Base-by-base conservation (phyloP, 1,139 yeast species). In the Pichia sp. region DNA sequence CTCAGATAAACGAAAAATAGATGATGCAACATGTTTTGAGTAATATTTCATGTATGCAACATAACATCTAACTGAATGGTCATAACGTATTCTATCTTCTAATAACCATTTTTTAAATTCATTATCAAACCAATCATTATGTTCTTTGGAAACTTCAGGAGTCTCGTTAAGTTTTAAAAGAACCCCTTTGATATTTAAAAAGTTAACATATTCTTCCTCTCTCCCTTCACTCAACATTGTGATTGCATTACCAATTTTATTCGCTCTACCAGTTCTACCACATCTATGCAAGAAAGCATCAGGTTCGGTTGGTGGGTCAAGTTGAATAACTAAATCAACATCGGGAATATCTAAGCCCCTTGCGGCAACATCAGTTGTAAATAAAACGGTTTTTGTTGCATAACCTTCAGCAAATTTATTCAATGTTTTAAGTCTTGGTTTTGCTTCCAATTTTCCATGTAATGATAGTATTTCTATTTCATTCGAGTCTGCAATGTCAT, bases 241-340 rank as follows among this genome's bases (percentile, higher is more conserved):
- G 7, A 90, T 74, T 0, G 96, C 96, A 54, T 77, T 79, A 1
- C 98, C 98, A 6, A 76, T 78, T 57, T 81, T 82, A 54, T 90
- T 90, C 0, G 96, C 96, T 60, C 98, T 73, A 1, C 96, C 98
- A 0, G 97, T 89, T 65, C 98, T 77, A 22, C 98, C 98, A 69
- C 93, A 84, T 62, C 98, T 76, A 67, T 90, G 97, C 48, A 89
- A 73, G 62, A 90, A 90, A 58, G 87, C 83, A 62, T 85, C 93
- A 0, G 96, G 88, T 60, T 88, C 96, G 0, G 91, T 85, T 0
- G 98, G 97, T 3, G 97, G 96, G 58, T 90, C 96, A 42, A 89
- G 61, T 65, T 90, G 97, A 11, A 90, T 72, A 5, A 90, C 96
- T 42, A 90, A 70, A 63, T 91, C 97, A 18, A 90, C 96, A 54